Evolutionary conservation across 495 filamentous ascomycete genomes (phyloP), one percentile per base, ranked within the genome.

Genomic region (Aspergillus sclerotiicarbonarius): DNA sequence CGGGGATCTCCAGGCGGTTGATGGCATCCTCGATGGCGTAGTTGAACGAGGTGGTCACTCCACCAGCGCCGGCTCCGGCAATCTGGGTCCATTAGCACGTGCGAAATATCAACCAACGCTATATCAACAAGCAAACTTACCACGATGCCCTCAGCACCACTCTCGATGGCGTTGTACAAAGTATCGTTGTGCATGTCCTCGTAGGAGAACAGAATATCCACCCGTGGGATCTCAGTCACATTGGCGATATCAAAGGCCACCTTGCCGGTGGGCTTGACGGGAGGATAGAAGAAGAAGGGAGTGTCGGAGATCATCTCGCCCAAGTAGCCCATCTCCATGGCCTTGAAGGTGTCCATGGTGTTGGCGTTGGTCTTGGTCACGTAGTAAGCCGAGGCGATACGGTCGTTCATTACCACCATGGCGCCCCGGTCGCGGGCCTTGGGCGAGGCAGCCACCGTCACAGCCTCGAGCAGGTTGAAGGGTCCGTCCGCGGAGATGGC

Each of bases 361-460:
- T 82, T 82, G 25, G 78, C 76, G 54, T 81, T 77, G 19, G 70
- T 80, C 65, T 82, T 82, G 54, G 78, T 74, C n/a, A 71, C 75
- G 51, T 71, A 81, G 60, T 67, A 78, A 5, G 79, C 77, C 5
- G 64, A 71, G 9, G 67, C 68, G 60, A 80, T 80, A 48, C 79
- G 77, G 54, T 82, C 79, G 62, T 82, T 82, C 62, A 80, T 62
- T n/a, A 76, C 73, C 32, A 80, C 71, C 70, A 82, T 72, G 2
- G 76, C 67, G 35, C 76, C 76, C 8, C 77, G 67, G 48, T 71
- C 61, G 13, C 52, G 59, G 6, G 75, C 71, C 3, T 67, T 53
- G 8, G 71, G 64, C 39, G 55, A 65, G 5, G 64, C 68, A 1
- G 79, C 76, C 1, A 82, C 67, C 8, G 75, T 79, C 4, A 80